Evolutionary conservation across 164 flowering plant genomes (phyloP).

Genomic region (Tetrastigma voinierianum): DNA sequence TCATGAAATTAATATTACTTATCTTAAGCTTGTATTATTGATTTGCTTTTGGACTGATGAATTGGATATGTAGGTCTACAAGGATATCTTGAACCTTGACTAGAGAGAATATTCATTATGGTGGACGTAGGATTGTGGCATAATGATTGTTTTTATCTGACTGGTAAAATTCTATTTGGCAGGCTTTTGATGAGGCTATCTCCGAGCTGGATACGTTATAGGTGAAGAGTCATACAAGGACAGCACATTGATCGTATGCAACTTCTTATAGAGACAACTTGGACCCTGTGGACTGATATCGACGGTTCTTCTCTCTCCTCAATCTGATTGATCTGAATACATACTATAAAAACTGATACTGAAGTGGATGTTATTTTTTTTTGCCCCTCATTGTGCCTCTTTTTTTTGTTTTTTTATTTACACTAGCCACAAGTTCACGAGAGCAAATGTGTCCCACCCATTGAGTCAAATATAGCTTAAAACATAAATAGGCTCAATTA

Average conservation of each 20-base stretch:
- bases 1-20: too few relatives aligned
- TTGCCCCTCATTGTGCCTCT: neutral
- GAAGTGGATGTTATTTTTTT: neutral
- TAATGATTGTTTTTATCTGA: neutral
- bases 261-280: slow-evolving; percentile 61
- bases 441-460: too few relatives aligned
- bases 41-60: too few relatives aligned
- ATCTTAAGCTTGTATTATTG: too few relatives aligned
- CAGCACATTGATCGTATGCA: slow-evolving; percentile 66
- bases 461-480: too few relatives aligned
- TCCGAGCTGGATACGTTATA: slow-evolving; percentile 71
- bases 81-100: too few relatives aligned
- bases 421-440: too few relatives aligned
- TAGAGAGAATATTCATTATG: neutral
- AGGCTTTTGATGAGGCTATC: slow-evolving; percentile 85
- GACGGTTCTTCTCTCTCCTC: slow-evolving; percentile 32
- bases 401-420: too few relatives aligned
- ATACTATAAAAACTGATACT: neutral
- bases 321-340: neutral
- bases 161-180: slow-evolving; percentile 6
- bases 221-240: slow-evolving; percentile 88
- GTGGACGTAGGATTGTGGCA: slow-evolving; percentile 3
- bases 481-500: too few relatives aligned
- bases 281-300: slow-evolving; percentile 72
- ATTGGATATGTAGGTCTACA: too few relatives aligned